These are phyloP conservation scores for Suillus sp. DNA, from an alignment of 768 basidiomycete species.

Conservation along the genomic window DNA sequence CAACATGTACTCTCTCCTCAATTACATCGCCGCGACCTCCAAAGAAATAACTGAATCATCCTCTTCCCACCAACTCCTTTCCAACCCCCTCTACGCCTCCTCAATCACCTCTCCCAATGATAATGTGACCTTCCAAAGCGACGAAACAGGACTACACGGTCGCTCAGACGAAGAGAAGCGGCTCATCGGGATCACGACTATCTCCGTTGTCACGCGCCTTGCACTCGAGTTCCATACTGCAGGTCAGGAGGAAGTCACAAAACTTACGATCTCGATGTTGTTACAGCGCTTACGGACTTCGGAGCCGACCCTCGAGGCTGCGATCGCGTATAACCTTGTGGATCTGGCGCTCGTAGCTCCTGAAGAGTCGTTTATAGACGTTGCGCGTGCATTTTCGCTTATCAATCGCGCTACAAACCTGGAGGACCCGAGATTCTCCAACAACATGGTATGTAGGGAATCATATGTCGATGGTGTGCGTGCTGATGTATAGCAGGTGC, in stretches of 20 bases:
- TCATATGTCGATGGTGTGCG: background rate
- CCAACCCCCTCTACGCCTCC: conserved; percentile 42
- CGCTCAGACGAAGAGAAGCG: conserved; percentile 84
- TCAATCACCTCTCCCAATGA: conserved; percentile 40
- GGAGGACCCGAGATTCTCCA: conserved; percentile 86
- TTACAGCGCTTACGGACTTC: conserved; percentile 83
- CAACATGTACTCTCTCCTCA: conserved; percentile 94
- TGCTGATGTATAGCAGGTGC: conserved; percentile 49
- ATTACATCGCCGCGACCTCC: conserved; percentile 84
- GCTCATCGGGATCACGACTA: conserved; percentile 86
- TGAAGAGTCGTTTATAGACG: conserved; percentile 76
- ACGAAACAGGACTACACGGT: conserved; percentile 64
- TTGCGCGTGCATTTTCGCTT: conserved; percentile 79
- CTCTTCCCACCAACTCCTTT: conserved; percentile 43
- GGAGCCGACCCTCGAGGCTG: conserved; percentile 87
- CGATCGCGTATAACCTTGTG: conserved; percentile 89
- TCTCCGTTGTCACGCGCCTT: conserved; percentile 85
- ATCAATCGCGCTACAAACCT: conserved; percentile 87
- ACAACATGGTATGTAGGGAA: conserved; percentile 71
- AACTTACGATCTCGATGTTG: conserved; percentile 89
- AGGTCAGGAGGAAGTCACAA: conserved; percentile 82
- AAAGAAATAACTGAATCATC: conserved; percentile 68
- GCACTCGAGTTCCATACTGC: conserved; percentile 70
- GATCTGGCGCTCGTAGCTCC: conserved; percentile 84
- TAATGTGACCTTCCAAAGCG: conserved; percentile 52